Evolutionary conservation across 2,329 filamentous ascomycete species (phyloP).

Genomic region (Colletotrichum lini): DNA sequence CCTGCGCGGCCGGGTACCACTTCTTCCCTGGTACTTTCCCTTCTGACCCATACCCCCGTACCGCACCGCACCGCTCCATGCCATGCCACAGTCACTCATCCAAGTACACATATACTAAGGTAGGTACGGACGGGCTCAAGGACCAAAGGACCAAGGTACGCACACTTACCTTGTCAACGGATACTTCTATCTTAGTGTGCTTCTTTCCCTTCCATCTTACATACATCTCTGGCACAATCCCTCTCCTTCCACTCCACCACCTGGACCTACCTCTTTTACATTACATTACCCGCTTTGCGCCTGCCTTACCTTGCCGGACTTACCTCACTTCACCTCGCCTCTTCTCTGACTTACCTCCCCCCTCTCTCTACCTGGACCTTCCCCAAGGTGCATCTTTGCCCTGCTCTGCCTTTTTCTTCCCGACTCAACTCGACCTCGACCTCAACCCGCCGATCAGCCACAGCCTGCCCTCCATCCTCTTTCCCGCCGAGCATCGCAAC

Average conservation of each 20-base stretch:
- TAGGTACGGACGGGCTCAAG: conserved; percentile 18
- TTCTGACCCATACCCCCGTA: conserved; percentile 29
- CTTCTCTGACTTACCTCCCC: conserved; percentile 19
- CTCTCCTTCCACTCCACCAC: conserved; percentile 30
- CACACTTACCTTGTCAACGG: conserved; percentile 15
- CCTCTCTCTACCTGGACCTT: conserved; percentile 13
- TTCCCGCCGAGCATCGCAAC: conserved; percentile 15
- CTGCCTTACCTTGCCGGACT: conserved; percentile 23
- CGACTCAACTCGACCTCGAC: background rate
- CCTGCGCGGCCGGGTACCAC: conserved; percentile 11
- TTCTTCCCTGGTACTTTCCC: conserved; percentile 19
- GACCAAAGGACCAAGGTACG: conserved; percentile 13
- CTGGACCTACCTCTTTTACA: conserved; percentile 32
- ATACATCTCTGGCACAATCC: conserved; percentile 40
- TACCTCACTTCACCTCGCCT: conserved; percentile 16
- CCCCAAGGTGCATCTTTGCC: conserved; percentile 1
- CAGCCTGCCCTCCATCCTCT: background rate
- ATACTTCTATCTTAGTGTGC: conserved; percentile 30
- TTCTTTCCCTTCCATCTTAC: conserved; percentile 34
- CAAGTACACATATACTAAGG: conserved; percentile 3
- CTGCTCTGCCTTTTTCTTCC: background rate
- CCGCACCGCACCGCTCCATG: conserved; percentile 39
- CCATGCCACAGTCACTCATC: conserved; percentile 16
- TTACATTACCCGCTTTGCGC: conserved; percentile 40
- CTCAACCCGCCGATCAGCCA: conserved; percentile 25